Percentiles rank a stretch among this genome's conserved stretches.
Evolutionary conservation across 768 basidiomycete genomes (phyloP).

Genomic region (Amanita subjunquillea): DNA sequence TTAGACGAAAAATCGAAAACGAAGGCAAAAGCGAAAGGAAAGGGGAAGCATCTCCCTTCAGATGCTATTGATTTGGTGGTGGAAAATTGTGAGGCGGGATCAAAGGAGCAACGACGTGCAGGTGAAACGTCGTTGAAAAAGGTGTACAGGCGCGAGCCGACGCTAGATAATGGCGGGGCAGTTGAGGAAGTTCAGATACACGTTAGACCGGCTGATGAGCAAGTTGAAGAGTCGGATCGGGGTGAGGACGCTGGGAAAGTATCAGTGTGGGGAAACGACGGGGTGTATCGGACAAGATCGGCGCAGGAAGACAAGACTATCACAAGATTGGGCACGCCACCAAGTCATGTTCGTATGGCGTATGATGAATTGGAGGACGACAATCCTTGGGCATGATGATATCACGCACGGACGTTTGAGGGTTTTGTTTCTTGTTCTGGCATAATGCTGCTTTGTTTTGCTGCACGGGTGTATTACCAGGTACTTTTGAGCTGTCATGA

Average conservation of each 20-base stretch:
- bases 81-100: slow-evolving; percentile 47
- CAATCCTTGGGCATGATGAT: slow-evolving; percentile 49
- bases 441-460: no score
- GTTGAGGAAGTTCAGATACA: slow-evolving; percentile 26
- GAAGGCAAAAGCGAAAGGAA: background rate
- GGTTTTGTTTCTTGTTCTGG: no score
- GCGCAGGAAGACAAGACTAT: slow-evolving; percentile 10
- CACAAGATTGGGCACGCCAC: slow-evolving; percentile 31
- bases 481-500: no score
- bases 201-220: slow-evolving; percentile 23
- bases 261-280: background rate
- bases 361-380: slow-evolving; percentile 34
- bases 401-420: no score
- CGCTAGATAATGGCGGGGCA: slow-evolving; percentile 24
- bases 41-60: background rate
- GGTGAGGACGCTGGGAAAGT: slow-evolving; percentile 17
- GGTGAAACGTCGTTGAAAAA: slow-evolving; percentile 48
- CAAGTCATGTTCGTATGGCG: slow-evolving; percentile 30
- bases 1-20: background rate
- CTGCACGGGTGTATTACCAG: no score
- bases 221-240: slow-evolving; percentile 11
- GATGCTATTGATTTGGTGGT: slow-evolving; percentile 90
- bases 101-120: slow-evolving; percentile 46
- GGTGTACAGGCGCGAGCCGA: slow-evolving; percentile 43
- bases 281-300: background rate